Percentiles rank a stretch among this genome's conserved stretches.
Conservation (phyloP, 345 rosid genomes). For the Aethionema arabicum region DNA sequence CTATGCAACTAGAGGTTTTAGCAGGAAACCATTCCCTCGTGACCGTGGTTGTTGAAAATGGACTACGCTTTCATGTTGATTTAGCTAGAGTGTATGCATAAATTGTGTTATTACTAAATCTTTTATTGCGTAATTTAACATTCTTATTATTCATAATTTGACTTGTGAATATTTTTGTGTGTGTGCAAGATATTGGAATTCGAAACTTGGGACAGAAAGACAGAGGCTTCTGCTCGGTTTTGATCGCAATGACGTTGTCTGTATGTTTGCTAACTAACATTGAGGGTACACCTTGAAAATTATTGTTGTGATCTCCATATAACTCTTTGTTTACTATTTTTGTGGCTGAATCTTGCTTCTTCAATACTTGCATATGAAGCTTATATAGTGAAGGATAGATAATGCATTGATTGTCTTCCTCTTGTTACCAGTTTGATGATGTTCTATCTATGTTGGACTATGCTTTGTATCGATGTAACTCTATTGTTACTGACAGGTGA, state of each 20-base stretch:
- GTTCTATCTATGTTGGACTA: slow-evolving; percentile 9
- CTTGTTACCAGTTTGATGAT: slow-evolving; percentile 7
- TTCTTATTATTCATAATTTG: slow-evolving; percentile 14
- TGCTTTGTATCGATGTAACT: slow-evolving; percentile 12
- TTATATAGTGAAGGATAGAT: not conserved
- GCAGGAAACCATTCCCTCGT: slow-evolving; percentile 92
- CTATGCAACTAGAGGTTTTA: slow-evolving; percentile 91
- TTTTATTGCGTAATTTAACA: not conserved
- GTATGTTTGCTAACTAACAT: slow-evolving; percentile 49
- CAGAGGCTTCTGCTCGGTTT: slow-evolving; percentile 70
- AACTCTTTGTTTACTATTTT: not conserved
- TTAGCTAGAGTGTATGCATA: slow-evolving; percentile 71
- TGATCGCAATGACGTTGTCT: slow-evolving; percentile 64
- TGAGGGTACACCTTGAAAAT: slow-evolving; percentile 23
- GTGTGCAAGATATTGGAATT: slow-evolving; percentile 83
- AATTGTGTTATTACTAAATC: not conserved
- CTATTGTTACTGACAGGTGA: slow-evolving; percentile 55
- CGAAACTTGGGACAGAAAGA: slow-evolving; percentile 87
- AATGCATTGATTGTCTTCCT: not conserved
- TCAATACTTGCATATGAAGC: slow-evolving; percentile 18
- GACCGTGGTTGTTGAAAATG: slow-evolving; percentile 84
- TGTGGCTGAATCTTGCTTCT: not conserved
- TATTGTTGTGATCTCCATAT: slow-evolving; percentile 10
- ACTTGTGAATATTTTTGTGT: slow-evolving; percentile 13
- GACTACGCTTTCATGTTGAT: slow-evolving; percentile 83